These are phyloP conservation scores for Piper betle DNA, from an alignment of 164 flowering plant species.

Conservation along the genomic window DNA sequence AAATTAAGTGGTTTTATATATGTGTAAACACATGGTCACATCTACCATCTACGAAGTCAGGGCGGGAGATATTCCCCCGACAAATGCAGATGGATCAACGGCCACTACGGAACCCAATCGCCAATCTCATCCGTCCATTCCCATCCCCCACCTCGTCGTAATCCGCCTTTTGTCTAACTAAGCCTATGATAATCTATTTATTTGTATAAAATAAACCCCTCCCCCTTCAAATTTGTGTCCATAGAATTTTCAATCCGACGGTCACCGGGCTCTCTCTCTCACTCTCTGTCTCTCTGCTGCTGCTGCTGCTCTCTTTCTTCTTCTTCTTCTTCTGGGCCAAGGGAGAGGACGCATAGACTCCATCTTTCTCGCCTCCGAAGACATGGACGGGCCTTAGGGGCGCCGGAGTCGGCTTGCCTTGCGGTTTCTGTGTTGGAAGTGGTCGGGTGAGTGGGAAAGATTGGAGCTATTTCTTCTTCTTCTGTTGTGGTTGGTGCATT, in stretches of 20 bases:
- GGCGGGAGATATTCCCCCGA: conserved; percentile 1
- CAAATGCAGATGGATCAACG: conserved; percentile 1
- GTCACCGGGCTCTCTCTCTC: neutral
- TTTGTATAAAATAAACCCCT: conserved; percentile 1
- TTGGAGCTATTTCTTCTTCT: neutral
- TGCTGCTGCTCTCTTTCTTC: neutral
- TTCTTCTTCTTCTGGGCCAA: neutral
- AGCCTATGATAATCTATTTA: neutral
- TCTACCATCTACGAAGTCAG: too few relatives aligned
- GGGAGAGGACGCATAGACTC: neutral
- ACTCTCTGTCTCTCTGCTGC: neutral
- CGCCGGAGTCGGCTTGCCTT: neutral
- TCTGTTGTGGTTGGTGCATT: neutral
- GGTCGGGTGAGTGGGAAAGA: neutral
- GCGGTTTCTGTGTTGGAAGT: neutral
- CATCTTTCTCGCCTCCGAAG: neutral
- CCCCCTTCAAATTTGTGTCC: neutral
- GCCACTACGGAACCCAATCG: neutral
- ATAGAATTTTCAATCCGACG: conserved; percentile 4
- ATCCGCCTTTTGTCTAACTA: too few relatives aligned
- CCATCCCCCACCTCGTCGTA: neutral
- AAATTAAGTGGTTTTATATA: too few relatives aligned
- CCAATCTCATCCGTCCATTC: conserved; percentile 4
- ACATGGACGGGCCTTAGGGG: conserved; percentile 6
- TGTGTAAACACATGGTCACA: too few relatives aligned